A percentile compares a stretch with the other conserved stretches of the same genome.
phyloP scores from a whole-genome alignment of 192 early-diverging fungal species.

The Coemansia sp. region DNA sequence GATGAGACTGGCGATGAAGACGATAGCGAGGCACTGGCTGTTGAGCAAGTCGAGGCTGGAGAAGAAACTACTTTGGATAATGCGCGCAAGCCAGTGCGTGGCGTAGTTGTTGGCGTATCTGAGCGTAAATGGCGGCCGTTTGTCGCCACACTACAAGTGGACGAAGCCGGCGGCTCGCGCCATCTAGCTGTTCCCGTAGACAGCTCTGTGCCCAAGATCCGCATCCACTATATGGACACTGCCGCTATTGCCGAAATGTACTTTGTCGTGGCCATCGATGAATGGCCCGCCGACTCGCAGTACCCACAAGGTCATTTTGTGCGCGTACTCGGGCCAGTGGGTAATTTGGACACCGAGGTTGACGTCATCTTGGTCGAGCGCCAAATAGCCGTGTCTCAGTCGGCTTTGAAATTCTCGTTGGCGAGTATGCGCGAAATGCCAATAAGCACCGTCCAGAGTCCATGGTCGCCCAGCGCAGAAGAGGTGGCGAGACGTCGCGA shows the following conservation, averaged over 20 bases:
- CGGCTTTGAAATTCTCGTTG: conserved; percentile 65
- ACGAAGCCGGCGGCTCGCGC: conserved; percentile 56
- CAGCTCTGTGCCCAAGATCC: conserved; percentile 69
- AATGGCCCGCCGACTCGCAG: conserved; percentile 67
- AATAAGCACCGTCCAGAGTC: conserved; percentile 45
- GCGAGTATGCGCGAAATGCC: conserved; percentile 70
- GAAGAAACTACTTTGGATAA: conserved; percentile 19
- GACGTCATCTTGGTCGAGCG: conserved; percentile 76
- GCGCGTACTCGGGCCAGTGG: conserved; percentile 63
- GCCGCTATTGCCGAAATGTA: conserved; percentile 59
- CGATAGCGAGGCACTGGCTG: conserved; percentile 6
- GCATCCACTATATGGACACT: conserved; percentile 66
- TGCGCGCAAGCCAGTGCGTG: conserved; percentile 11
- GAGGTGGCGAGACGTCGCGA: conserved; percentile 39
- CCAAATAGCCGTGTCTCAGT: conserved; percentile 73
- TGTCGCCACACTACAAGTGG: conserved; percentile 69
- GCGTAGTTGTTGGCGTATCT: conserved; percentile 61
- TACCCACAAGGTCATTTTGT: conserved; percentile 81
- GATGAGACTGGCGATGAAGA: background rate
- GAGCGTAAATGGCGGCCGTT: conserved; percentile 74
- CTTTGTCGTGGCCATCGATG: conserved; percentile 74
- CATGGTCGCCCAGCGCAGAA: conserved; percentile 56
- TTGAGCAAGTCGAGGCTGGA: conserved; percentile 29
- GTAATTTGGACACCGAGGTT: conserved; percentile 70
- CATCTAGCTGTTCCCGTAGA: conserved; percentile 72